Base-by-base conservation (phyloP, 2,329 filamentous ascomycete genomes). In the Alternaria longipes region DNA sequence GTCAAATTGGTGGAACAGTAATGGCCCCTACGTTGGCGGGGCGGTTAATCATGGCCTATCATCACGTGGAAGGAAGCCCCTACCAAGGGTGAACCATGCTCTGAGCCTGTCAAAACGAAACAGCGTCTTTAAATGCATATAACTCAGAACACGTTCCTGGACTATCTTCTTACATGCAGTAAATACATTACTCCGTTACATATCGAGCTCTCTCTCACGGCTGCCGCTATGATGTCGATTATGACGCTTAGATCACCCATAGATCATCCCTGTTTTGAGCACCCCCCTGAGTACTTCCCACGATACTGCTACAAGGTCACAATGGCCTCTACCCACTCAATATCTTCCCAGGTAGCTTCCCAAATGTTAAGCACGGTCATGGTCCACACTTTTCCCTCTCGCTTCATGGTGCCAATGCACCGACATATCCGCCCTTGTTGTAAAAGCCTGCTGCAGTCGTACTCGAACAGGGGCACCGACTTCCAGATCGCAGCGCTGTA, bases 261-360 rank as follows among this genome's bases (percentile, higher is more conserved):
- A 59, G 46, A 53, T 46, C 46, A 40, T 24, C 45, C 30, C 14
- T 42, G 12, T 24, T 30, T 14, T 18, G n/a, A 22, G 7, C 36
- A 32, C 41, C 41, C 41, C 41, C 47, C 24, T 56, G 22, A 42
- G 30, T 24, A 40, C 36, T 50, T 53, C 3, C 22, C 22, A 38
- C 22, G 30, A 34, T 41, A 8, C 16, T 32, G 20, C 70, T 59
- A 75, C 1, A 65, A 58, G 18, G 69, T 63, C 40, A 78, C 59
- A 44, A 86, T 83, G 6, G 79, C 81, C 61, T 82, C 81, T 4
- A 82, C 84, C 78, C 80, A 81, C 11, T 79, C 75, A n/a, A 87
- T 78, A 67, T 87, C 85, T 30, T 85, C 84, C 83, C 82, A 85
- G 32, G 77, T 81, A 3, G 83, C 84, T 60, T 83, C 78, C 80